Evolutionary conservation across 2,329 filamentous ascomycete species (phyloP), one percentile per base, ranked within the genome.

Genomic region (Sporothrix luriei): DNA sequence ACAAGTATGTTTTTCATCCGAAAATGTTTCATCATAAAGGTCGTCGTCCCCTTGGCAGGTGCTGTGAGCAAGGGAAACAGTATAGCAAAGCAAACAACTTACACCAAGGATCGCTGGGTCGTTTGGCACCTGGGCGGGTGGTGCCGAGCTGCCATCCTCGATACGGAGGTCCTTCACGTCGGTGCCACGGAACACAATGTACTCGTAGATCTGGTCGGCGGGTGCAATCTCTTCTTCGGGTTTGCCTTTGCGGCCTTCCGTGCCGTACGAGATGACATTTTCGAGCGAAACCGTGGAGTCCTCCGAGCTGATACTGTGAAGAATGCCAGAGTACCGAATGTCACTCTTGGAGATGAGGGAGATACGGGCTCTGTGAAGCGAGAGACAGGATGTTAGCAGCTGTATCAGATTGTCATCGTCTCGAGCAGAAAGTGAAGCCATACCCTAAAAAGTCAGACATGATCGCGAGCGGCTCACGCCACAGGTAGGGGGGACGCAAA

Each of bases 111-210:
- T 98, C 68, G 95, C 95, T 77, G 95, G 95, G 81, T 99, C 95
- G 82, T 97, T 91, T 9, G 94, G 94, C 76, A 97, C 88, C 73
- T 89, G 88, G 67, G 91, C 88, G 73, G 89, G 89, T 79, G 92
- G 89, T 76, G 88, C 87, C 75, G 88, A 87, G 52, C 91, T 88
- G 59, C 90, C 87, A 76, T 97, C 91, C 77, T 97, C 94, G 77
- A 99, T 94, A 76, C 93, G 91, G 76, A 99, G 85, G 80, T 99
- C 95, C 82, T 99, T 99, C 78, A 99, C 95, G 84, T 99, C 95
- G 80, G 93, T 97, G 75, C 95, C 95, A 72, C 94, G 91, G 81
- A 99, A 99, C 74, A 99, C 93, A 77, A 99, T 98, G 83, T 97
- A 98, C 79, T 98, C 95, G 84, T 97, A 99, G 77, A 97, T 87